Conservation (phyloP, 225 moss, liverwort and hornwort genomes). For the Antitrichia curtipendula region DNA sequence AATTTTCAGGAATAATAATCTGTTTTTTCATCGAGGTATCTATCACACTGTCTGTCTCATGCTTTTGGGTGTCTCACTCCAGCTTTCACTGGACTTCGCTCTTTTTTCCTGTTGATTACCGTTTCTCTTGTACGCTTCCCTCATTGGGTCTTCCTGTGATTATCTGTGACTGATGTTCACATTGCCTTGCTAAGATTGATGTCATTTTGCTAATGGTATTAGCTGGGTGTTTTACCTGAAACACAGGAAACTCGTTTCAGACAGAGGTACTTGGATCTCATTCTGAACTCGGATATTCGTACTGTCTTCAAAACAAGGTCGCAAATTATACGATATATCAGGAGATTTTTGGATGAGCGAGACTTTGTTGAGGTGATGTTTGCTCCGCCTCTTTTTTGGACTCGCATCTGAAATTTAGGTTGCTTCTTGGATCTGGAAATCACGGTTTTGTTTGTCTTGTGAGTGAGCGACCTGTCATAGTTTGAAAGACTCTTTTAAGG, state of each 20-base stretch:
- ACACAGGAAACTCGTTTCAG: slow-evolving; percentile 86
- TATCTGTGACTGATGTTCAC: neutral
- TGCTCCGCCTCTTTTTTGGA: neutral
- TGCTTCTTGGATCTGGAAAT: neutral
- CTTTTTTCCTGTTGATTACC: neutral
- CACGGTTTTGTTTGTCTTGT: neutral
- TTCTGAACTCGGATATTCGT: slow-evolving; percentile 76
- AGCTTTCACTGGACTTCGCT: neutral
- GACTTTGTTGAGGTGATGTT: slow-evolving; percentile 74
- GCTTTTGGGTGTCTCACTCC: neutral
- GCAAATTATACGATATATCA: slow-evolving; percentile 62
- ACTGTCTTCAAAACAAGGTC: slow-evolving; percentile 83
- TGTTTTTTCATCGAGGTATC: neutral
- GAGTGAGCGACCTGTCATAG: neutral
- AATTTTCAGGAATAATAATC: neutral
- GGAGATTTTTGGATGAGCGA: slow-evolving; percentile 53
- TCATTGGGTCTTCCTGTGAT: neutral
- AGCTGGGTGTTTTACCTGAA: neutral
- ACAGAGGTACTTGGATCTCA: slow-evolving; percentile 79
- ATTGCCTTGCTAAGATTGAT: neutral
- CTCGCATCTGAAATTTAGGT: neutral
- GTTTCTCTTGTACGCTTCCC: neutral
- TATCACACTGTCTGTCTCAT: neutral
- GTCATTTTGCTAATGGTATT: neutral
- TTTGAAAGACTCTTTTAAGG: neutral